phyloP scores from a whole-genome alignment of 805 yeast species.

The Ogataea ganodermae region DNA sequence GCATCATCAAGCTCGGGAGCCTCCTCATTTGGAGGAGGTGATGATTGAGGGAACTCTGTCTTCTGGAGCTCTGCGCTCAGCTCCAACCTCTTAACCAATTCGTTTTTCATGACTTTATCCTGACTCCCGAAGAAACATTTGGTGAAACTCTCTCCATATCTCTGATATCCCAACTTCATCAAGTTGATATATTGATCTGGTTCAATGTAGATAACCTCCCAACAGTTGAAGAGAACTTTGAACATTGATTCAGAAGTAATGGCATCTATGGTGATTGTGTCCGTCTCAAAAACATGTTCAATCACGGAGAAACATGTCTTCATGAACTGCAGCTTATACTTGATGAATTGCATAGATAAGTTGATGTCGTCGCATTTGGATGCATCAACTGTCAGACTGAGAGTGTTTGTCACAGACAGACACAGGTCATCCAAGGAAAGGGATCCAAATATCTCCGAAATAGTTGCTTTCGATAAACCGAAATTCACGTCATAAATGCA shows the following conservation, averaged over 20 bases:
- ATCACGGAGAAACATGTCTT: constrained; percentile 23
- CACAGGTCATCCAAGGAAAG: constrained; percentile 29
- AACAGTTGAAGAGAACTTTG: constrained; percentile 28
- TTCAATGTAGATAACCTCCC: constrained; percentile 21
- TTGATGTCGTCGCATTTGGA: constrained; percentile 30
- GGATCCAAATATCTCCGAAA: constrained; percentile 13
- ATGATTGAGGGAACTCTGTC: not conserved
- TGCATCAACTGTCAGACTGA: constrained; percentile 28
- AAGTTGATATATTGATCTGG: constrained; percentile 15
- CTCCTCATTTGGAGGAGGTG: constrained; percentile 10
- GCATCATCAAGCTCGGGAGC: constrained; percentile 18
- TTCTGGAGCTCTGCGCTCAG: not conserved
- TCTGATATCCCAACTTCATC: constrained; percentile 15
- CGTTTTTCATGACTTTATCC: constrained; percentile 14
- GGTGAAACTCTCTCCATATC: constrained; percentile 18
- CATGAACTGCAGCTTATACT: constrained; percentile 27
- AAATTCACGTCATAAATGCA: constrained; percentile 21
- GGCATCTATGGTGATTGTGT: constrained; percentile 18
- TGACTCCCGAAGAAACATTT: constrained; percentile 20
- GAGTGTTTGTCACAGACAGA: constrained; percentile 23
- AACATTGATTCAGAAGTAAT: constrained; percentile 24
- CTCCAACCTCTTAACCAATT: constrained; percentile 12
- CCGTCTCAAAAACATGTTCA: constrained; percentile 11
- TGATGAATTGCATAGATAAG: constrained; percentile 34
- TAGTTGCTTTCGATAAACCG: constrained; percentile 2